Conservation (phyloP, 2,329 filamentous ascomycete genomes). For the Davidsoniella neocaledoniae region DNA sequence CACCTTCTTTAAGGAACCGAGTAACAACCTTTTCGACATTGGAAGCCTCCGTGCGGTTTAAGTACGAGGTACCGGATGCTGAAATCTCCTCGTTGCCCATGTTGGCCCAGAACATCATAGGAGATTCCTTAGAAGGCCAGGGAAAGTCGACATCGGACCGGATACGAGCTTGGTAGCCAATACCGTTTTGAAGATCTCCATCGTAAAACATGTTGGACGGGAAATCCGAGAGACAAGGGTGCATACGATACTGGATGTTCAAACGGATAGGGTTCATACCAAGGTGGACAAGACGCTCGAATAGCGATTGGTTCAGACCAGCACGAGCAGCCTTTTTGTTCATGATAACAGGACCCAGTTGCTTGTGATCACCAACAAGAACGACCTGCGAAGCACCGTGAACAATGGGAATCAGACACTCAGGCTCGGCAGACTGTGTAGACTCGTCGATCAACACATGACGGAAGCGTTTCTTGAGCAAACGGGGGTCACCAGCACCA, state of each 20-base stretch:
- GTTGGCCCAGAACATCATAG: conserved; percentile 99
- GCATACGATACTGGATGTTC: conserved; percentile 98
- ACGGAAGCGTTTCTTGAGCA: conserved; percentile 94
- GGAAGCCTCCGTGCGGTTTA: conserved; percentile 90
- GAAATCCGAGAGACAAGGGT: conserved; percentile 90
- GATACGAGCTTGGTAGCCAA: conserved; percentile 75
- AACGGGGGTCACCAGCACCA: conserved; percentile 84
- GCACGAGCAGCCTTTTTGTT: conserved; percentile 99
- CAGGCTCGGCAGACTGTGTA: conserved; percentile 91
- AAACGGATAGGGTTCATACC: conserved; percentile 78
- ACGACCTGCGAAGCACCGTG: conserved; percentile 97
- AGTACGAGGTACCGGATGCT: conserved; percentile 90
- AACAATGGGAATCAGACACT: conserved; percentile 97
- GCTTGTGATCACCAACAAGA: conserved; percentile 95
- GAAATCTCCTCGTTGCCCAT: conserved; percentile 96
- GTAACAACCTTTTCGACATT: conserved; percentile 99
- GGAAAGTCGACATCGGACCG: conserved; percentile 93
- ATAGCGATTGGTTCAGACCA: conserved; percentile 93
- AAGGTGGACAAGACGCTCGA: conserved; percentile 89
- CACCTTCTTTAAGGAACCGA: conserved; percentile 95
- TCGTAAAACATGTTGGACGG: conserved; percentile 99
- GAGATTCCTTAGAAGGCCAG: conserved; percentile 83
- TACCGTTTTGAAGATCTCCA: conserved; percentile 88
- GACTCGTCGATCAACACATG: conserved; percentile 97
- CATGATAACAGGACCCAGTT: conserved; percentile 97